A percentile compares a stretch with the other conserved stretches of the same genome.
Conservation (phyloP, 1,284 basidiomycete genomes). For the Apiotrichum akiyoshidainum region DNA sequence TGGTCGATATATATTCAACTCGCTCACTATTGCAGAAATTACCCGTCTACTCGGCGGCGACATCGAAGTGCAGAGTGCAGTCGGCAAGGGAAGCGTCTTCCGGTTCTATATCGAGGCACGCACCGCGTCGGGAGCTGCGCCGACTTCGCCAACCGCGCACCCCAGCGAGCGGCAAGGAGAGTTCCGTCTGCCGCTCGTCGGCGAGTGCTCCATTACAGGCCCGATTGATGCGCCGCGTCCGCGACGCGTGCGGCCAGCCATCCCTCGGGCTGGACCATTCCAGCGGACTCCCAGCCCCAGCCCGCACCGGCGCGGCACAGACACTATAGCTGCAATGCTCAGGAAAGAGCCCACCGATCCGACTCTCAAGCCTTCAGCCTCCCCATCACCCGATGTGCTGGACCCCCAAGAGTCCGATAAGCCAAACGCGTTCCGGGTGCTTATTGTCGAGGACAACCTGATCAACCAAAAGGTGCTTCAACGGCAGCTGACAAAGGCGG, state of each 20-base stretch:
- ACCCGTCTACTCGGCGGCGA: slow-evolving; percentile 34
- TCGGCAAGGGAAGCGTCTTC: slow-evolving; percentile 49
- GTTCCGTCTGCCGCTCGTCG: background rate
- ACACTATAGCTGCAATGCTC: too few species aligned
- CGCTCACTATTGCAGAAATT: slow-evolving; percentile 16
- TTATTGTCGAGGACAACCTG: slow-evolving; percentile 44
- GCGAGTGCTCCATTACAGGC: background rate
- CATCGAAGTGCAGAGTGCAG: slow-evolving; percentile 30
- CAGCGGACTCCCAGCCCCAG: too few species aligned
- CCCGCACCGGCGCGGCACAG: too few species aligned
- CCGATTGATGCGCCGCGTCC: background rate
- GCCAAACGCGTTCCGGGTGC: slow-evolving; percentile 17
- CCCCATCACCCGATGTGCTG: too few species aligned
- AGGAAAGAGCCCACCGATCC: too few species aligned
- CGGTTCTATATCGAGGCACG: slow-evolving; percentile 35
- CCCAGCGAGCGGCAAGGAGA: background rate
- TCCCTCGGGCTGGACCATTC: too few species aligned
- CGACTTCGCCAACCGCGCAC: slow-evolving; percentile 1
- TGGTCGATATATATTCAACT: background rate
- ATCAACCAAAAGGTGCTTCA: slow-evolving; percentile 49
- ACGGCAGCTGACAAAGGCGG: slow-evolving; percentile 42
- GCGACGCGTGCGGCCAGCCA: too few species aligned
- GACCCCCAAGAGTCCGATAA: too few species aligned
- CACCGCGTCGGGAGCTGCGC: background rate
- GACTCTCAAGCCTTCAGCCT: too few species aligned